Evolutionary conservation across 208 protist species (phyloP).

Genomic region (Zelonia costaricensis): DNA sequence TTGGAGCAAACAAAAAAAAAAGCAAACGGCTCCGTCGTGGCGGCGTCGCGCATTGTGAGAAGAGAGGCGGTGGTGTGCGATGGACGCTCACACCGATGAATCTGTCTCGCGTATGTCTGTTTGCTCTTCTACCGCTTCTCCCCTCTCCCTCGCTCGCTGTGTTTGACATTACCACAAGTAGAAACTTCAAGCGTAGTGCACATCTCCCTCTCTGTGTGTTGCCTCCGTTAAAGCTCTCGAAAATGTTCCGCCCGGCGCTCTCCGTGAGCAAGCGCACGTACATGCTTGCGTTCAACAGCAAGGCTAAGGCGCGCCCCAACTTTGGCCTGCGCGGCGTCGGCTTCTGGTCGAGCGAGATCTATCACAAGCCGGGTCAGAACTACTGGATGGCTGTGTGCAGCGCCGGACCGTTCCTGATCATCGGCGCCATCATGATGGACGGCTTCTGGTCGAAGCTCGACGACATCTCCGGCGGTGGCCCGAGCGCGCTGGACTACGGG

Average conservation of each 20-base stretch:
- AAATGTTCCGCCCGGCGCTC: constrained; percentile 73
- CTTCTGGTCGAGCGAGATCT: constrained; percentile 80
- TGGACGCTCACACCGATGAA: too few relatives aligned
- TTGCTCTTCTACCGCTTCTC: too few relatives aligned
- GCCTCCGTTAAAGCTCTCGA: not conserved
- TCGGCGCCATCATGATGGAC: constrained; percentile 79
- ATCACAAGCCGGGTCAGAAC: constrained; percentile 79
- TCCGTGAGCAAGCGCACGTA: constrained; percentile 73
- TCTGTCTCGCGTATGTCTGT: too few relatives aligned
- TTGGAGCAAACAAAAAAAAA: too few relatives aligned
- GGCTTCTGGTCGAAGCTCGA: constrained; percentile 85
- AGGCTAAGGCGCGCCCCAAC: constrained; percentile 88
- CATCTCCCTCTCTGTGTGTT: not conserved
- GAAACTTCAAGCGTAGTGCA: too few relatives aligned
- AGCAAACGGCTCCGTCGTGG: too few relatives aligned
- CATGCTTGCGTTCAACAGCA: constrained; percentile 84
- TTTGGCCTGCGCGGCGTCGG: constrained; percentile 85
- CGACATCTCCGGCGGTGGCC: constrained; percentile 78
- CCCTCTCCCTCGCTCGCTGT: too few relatives aligned
- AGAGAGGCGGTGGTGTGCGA: too few relatives aligned
- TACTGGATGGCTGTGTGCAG: constrained; percentile 75
- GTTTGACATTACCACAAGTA: too few relatives aligned
- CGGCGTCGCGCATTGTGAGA: too few relatives aligned
- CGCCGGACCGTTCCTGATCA: constrained; percentile 52
- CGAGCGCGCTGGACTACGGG: constrained; percentile 76